These are phyloP conservation scores for Suillus subalutaceus DNA, from an alignment of 768 basidiomycete species.

Conservation along the genomic window DNA sequence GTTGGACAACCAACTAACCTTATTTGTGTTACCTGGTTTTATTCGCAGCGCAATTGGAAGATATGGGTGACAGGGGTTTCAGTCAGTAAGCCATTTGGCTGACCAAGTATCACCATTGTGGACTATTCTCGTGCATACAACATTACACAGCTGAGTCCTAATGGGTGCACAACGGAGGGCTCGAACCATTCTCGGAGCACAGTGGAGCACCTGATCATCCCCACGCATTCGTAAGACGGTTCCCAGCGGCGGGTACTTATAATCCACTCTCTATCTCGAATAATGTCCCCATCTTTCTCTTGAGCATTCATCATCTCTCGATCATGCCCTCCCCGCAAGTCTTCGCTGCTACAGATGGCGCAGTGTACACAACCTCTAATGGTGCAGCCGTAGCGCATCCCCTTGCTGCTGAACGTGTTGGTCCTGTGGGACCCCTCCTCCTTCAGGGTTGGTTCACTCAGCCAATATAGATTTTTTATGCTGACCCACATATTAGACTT, in stretches of 20 bases:
- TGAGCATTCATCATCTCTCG: slow-evolving; percentile 8
- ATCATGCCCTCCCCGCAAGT: slow-evolving; percentile 72
- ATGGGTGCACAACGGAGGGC: neutral
- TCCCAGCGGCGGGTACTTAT: slow-evolving; percentile 30
- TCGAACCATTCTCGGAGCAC: slow-evolving; percentile 1
- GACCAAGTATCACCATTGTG: neutral
- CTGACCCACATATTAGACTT: slow-evolving; percentile 58
- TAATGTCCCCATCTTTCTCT: neutral
- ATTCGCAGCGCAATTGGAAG: slow-evolving; percentile 1
- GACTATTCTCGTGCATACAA: slow-evolving; percentile 7
- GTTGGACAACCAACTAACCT: slow-evolving; percentile 4
- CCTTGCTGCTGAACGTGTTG: slow-evolving; percentile 78
- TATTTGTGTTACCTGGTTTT: neutral
- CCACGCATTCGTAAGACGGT: slow-evolving; percentile 16
- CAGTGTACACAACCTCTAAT: slow-evolving; percentile 83
- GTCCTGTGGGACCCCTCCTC: slow-evolving; percentile 78
- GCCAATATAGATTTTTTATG: slow-evolving; percentile 2
- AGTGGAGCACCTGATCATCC: slow-evolving; percentile 12
- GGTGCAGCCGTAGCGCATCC: slow-evolving; percentile 78
- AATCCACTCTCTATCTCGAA: slow-evolving; percentile 21
- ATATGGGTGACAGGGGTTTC: slow-evolving; percentile 9
- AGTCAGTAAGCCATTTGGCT: neutral
- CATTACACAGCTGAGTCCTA: neutral
- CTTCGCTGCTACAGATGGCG: slow-evolving; percentile 53
- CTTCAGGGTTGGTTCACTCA: slow-evolving; percentile 66